Conservation (phyloP, 2,329 filamentous ascomycete species). For the Lachnellula suecica region DNA sequence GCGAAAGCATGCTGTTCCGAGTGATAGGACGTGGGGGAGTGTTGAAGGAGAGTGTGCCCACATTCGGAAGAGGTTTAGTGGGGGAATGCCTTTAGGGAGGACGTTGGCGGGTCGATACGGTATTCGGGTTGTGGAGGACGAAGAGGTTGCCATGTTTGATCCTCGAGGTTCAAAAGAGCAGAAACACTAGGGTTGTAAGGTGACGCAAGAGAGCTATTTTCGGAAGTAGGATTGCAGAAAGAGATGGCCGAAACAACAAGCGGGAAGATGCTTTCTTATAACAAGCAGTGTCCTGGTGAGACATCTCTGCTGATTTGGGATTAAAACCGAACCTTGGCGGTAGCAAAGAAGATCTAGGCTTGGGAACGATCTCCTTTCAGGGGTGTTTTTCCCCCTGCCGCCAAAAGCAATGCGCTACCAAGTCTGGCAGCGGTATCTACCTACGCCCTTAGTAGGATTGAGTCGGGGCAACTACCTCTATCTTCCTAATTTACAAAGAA, state of each 20-base stretch:
- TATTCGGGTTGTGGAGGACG: constrained; percentile 14
- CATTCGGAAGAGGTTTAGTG: constrained; percentile 23
- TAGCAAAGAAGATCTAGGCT: not conserved
- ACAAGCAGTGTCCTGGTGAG: not conserved
- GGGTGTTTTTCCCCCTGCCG: not conserved
- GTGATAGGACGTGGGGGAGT: constrained; percentile 22
- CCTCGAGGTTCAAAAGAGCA: too few relatives aligned
- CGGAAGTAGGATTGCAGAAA: not conserved
- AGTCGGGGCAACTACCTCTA: not conserved
- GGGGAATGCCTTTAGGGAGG: constrained; percentile 21
- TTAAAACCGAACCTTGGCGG: not conserved
- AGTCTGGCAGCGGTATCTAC: not conserved
- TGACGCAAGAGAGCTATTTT: not conserved
- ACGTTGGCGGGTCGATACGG: constrained; percentile 21
- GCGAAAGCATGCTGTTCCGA: constrained; percentile 25
- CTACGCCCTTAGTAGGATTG: not conserved
- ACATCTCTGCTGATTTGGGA: not conserved
- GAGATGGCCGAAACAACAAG: not conserved
- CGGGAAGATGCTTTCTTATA: not conserved
- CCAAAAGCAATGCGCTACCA: not conserved
- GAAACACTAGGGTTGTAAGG: too few relatives aligned
- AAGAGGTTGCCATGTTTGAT: constrained; percentile 14
- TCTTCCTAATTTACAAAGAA: not conserved
- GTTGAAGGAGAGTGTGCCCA: constrained; percentile 25
- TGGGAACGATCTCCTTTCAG: not conserved